Evolutionary conservation across 2,329 filamentous ascomycete species (phyloP).

Genomic region (Exophiala sp.): DNA sequence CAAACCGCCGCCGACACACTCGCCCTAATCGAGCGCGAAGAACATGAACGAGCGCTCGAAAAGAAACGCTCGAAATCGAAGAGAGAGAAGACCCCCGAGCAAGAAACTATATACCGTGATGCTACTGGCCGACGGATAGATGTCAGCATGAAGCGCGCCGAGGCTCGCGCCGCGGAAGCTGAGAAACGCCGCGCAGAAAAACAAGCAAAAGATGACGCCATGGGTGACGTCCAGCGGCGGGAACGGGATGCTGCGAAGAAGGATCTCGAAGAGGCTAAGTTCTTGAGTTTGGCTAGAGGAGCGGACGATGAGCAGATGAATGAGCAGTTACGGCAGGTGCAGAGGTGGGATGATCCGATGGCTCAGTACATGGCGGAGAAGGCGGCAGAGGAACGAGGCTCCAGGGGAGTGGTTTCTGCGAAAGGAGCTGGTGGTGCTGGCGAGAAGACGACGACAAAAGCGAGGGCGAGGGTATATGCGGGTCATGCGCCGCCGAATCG

Average conservation of each 20-base stretch:
- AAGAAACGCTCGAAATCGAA: conserved; percentile 24
- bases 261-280: conserved; percentile 72
- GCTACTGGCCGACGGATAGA: conserved; percentile 94
- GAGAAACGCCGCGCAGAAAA: conserved; percentile 63
- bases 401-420: neutral
- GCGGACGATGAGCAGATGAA: conserved; percentile 89
- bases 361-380: conserved; percentile 67
- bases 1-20: conserved; percentile 79
- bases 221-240: conserved; percentile 79
- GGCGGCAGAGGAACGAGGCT: conserved; percentile 36
- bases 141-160: conserved; percentile 82
- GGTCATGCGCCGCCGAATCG: conserved; percentile 83
- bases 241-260: conserved; percentile 63
- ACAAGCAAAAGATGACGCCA: conserved; percentile 65
- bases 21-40: conserved; percentile 63
- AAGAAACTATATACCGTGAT: conserved; percentile 92
- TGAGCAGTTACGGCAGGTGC: conserved; percentile 68
- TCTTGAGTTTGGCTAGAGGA: conserved; percentile 73
- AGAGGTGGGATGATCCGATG: conserved; percentile 93
- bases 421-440: conserved; percentile 22
- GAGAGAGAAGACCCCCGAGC: conserved; percentile 36
- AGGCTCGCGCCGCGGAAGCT: conserved; percentile 75
- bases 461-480: conserved; percentile 66
- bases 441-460: conserved; percentile 38
- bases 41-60: conserved; percentile 50